Evolutionary conservation across 768 basidiomycete genomes (phyloP), one percentile per base, ranked within the genome.

Genomic region (Agaricus blazei): DNA sequence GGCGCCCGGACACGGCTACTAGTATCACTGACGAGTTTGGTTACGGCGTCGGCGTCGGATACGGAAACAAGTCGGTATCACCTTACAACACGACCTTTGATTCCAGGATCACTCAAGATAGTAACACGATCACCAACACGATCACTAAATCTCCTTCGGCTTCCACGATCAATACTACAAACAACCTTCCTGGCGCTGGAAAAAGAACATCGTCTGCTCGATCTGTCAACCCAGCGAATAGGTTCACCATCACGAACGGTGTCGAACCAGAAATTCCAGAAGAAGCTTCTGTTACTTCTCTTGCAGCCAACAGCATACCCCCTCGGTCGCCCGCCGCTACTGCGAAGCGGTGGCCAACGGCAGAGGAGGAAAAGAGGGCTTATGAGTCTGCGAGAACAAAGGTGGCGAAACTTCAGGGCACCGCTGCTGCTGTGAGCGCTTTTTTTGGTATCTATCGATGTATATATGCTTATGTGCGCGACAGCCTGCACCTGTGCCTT

Each of bases 321-420:
- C 46, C 53, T 36, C 59, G 62, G 37, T 48, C 46, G 43, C 28
- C 23, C 11, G 15, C 46, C 1, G 26, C 27, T 23, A 34, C 14
- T 48, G 42, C 3, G 19, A 58, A 59, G 24, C 55, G 62, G 23
- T 92, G 88, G 87, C 75, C 75, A 4, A 73, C 64, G 15, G 77
- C 80, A 6, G 75, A 73, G 66, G 80, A 84, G 23, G 90, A 93
- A 69, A 92, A 93, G 64, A 73, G 73, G 48, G 66, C 88, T 40
- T 90, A 81, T 65, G 80, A 88, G 57, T 65, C 77, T 14, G 88
- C 89, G 0, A 80, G 80, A 62, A 77, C 75, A 0, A 78, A 75
- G 31, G 89, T 84, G 7, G 80, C 77, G 55, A 76, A 71, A 52
- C 74, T 76, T 3, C 88, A 87, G 60, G 80, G 73, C 2, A 60